Evolutionary conservation across 1,284 basidiomycete genomes (phyloP).

Genomic region (Ganoderma meredithae): DNA sequence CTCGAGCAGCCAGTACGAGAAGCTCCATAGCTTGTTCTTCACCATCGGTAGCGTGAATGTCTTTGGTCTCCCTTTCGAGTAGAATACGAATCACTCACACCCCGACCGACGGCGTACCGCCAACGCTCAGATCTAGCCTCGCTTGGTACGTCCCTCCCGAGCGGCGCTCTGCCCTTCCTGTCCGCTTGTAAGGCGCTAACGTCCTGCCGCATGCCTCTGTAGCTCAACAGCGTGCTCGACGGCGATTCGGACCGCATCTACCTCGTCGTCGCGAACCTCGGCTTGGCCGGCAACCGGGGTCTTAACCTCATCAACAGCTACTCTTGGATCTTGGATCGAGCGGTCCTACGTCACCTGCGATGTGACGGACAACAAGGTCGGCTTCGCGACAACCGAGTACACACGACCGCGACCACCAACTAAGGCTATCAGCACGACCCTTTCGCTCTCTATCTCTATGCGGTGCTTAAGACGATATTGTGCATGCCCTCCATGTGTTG

Average conservation of each 20-base stretch:
- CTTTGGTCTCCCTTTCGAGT: background rate
- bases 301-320: constrained; percentile 35
- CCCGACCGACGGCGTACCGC: constrained; percentile 11
- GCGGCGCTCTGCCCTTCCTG: too few species aligned
- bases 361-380: background rate
- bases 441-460: background rate
- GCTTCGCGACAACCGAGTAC: constrained; percentile 6
- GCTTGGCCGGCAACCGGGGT: constrained; percentile 40
- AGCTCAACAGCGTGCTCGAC: constrained; percentile 52
- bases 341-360: background rate
- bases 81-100: background rate
- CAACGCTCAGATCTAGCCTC: constrained; percentile 26
- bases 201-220: too few species aligned
- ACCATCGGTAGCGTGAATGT: constrained; percentile 38
- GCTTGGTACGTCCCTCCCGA: constrained; percentile 9
- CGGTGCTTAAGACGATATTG: background rate
- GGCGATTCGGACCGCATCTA: constrained; percentile 51
- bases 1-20: constrained; percentile 15
- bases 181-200: background rate
- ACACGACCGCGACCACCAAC: constrained; percentile 1
- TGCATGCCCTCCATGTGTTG: background rate
- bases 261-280: constrained; percentile 52
- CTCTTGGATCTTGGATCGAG: constrained; percentile 21
- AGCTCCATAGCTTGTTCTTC: constrained; percentile 36
- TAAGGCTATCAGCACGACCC: background rate